phyloP scores from a whole-genome alignment of 768 basidiomycete species.

The Pleurotus sapidus region DNA sequence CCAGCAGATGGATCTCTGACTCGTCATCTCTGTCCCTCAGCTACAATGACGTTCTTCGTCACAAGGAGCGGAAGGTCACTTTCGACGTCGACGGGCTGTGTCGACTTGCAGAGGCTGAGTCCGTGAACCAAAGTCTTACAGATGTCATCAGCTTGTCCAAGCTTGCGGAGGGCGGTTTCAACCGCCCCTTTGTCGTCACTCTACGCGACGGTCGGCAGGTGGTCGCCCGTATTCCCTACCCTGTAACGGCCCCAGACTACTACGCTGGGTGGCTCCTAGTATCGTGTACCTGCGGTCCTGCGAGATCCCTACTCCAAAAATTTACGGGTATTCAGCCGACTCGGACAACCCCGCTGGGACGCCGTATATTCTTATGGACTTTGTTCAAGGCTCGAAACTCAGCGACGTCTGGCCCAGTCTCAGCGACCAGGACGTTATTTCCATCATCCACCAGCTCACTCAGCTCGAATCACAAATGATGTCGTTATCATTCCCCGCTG shows the following conservation, averaged over 20 bases:
- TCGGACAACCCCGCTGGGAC: constrained; percentile 22
- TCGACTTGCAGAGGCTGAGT: no score
- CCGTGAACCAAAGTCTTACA: no score
- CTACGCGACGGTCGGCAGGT: constrained; percentile 14
- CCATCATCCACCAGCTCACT: constrained; percentile 28
- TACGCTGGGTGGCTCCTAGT: constrained; percentile 18
- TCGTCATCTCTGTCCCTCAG: constrained; percentile 18
- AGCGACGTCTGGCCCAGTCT: constrained; percentile 30
- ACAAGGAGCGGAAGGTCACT: constrained; percentile 24
- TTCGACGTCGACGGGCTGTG: constrained; percentile 30
- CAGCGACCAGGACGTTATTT: constrained; percentile 25
- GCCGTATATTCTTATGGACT: constrained; percentile 36
- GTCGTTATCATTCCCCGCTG: constrained; percentile 39
- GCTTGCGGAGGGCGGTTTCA: constrained; percentile 24
- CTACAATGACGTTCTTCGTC: constrained; percentile 31
- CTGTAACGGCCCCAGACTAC: no score
- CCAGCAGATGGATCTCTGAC: constrained; percentile 17
- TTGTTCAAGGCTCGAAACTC: constrained; percentile 28
- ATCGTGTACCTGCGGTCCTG: constrained; percentile 28
- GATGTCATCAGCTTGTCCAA: no score
- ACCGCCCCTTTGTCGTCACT: constrained; percentile 24
- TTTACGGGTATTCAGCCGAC: constrained; percentile 24
- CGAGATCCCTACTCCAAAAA: constrained; percentile 26
- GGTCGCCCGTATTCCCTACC: no score
- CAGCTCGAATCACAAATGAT: constrained; percentile 38